Evolutionary conservation across 768 basidiomycete species (phyloP).

Genomic region (Trametes punicea): DNA sequence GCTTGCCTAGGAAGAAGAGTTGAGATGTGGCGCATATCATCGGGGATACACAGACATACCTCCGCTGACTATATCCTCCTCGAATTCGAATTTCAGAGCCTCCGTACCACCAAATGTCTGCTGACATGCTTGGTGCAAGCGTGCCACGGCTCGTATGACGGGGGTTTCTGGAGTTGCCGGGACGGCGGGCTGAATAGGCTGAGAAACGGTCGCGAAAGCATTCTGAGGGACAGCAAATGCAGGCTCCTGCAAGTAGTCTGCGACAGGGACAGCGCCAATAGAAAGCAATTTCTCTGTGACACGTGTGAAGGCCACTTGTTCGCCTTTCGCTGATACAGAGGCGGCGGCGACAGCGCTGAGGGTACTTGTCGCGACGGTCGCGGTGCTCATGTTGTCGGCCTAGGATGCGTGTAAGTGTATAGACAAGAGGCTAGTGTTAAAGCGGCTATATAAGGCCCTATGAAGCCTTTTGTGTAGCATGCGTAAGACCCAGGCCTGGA

Average conservation of each 20-base stretch:
- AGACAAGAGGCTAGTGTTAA: neutral
- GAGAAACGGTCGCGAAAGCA: neutral
- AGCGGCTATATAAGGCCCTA: neutral
- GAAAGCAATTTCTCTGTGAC: conserved; percentile 2
- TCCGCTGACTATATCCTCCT: conserved; percentile 18
- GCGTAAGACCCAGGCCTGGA: neutral
- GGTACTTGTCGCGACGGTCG: neutral
- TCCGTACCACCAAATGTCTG: conserved; percentile 25
- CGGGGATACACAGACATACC: conserved; percentile 8
- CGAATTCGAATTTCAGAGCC: conserved; percentile 21
- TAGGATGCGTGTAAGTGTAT: neutral
- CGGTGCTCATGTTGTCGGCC: neutral
- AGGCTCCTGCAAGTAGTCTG: conserved; percentile 4
- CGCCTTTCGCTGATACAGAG: neutral
- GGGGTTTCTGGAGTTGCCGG: neutral
- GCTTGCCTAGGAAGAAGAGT: conserved; percentile 44
- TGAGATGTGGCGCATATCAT: neutral
- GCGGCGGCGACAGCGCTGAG: neutral
- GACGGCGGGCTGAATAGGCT: neutral
- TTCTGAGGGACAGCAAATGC: neutral
- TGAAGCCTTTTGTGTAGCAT: too few species aligned
- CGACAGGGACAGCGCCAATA: conserved; percentile 11
- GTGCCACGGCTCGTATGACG: conserved; percentile 4
- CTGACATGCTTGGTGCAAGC: conserved; percentile 26
- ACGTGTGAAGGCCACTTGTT: neutral